phyloP scores from a whole-genome alignment of 208 protist species.

The Balamuthia mandrillaris region DNA sequence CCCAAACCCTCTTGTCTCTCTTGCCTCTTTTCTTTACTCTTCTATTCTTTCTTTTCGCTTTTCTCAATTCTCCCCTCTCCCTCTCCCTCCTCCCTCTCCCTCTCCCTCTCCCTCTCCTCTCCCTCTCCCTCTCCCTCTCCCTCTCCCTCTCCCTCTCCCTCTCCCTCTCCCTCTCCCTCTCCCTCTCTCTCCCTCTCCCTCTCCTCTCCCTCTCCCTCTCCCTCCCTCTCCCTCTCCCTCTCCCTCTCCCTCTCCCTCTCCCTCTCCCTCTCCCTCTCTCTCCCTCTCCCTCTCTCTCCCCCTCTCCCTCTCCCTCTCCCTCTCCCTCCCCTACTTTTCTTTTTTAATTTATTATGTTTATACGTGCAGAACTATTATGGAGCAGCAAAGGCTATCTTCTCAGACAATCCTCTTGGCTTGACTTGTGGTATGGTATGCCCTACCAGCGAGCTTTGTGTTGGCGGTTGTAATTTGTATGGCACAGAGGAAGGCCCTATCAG shows the following conservation, averaged over 20 bases:
- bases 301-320: background rate
- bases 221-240: background rate
- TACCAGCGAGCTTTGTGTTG: slow-evolving; percentile 71
- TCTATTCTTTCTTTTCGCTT: background rate
- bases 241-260: background rate
- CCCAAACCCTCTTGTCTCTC: background rate
- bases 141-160: background rate
- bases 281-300: background rate
- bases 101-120: background rate
- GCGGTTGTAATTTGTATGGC: slow-evolving; percentile 77
- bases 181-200: background rate
- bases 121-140: background rate
- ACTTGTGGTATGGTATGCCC: slow-evolving; percentile 83
- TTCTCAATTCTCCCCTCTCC: too few species aligned
- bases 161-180: background rate
- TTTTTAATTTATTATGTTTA: background rate
- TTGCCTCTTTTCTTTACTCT: background rate
- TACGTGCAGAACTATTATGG: slow-evolving; percentile 75
- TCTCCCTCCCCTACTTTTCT: background rate
- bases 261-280: background rate
- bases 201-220: background rate
- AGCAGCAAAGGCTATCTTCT: slow-evolving; percentile 79
- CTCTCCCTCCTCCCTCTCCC: background rate
- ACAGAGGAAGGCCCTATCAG: slow-evolving; percentile 74
- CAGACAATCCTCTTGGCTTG: slow-evolving; percentile 78